Conservation (phyloP, 163 green algal genomes). For the Smithsoniella earleae region DNA sequence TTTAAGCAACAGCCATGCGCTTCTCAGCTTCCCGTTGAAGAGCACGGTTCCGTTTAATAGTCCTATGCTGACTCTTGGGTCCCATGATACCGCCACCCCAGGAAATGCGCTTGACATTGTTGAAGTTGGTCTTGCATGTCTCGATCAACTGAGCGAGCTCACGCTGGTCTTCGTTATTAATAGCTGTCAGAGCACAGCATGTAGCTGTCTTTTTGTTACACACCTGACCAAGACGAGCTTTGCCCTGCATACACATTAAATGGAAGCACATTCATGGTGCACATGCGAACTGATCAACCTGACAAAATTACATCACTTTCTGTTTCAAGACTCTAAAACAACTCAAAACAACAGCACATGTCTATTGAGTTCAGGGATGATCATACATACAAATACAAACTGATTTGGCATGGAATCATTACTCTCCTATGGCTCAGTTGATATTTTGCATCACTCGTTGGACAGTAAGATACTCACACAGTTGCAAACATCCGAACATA, state of each 20-base stretch:
- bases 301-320: no score
- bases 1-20: constrained; percentile 39
- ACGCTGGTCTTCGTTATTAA: constrained; percentile 97
- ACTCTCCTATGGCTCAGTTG: no score
- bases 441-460: no score
- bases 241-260: constrained; percentile 63
- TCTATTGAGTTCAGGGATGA: no score
- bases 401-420: no score
- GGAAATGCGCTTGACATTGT: constrained; percentile 65
- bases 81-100: constrained; percentile 99
- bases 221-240: constrained; percentile 88
- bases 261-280: no score
- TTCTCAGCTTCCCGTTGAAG: constrained; percentile 71
- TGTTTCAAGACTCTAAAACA: no score
- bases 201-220: constrained; percentile 98
- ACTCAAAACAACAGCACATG: no score
- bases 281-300: no score
- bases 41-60: constrained; percentile 64
- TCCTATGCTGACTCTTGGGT: constrained; percentile 87
- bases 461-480: no score
- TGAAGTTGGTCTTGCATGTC: constrained; percentile 73
- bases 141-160: constrained; percentile 96
- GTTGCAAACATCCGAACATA: no score
- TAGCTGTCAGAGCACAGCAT: constrained; percentile 76
- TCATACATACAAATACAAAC: no score